Evolutionary conservation across 768 basidiomycete genomes (phyloP).

Genomic region (Suillus brevipes): DNA sequence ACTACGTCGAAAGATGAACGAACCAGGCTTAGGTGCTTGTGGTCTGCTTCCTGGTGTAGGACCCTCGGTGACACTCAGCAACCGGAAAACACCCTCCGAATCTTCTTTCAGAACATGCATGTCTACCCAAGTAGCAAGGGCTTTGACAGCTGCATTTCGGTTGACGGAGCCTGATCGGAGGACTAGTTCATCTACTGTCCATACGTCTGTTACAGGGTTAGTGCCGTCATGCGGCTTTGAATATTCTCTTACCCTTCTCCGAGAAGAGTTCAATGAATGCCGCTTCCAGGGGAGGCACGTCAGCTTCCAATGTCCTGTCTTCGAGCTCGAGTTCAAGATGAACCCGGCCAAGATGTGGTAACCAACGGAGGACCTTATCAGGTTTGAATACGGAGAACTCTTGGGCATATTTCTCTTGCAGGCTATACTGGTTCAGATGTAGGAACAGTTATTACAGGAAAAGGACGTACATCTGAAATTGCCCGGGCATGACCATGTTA

Average conservation of each 20-base stretch:
- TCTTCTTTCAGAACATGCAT: slow-evolving; percentile 78
- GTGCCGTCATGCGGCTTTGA: not conserved
- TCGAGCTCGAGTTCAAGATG: slow-evolving; percentile 77
- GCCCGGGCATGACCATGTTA: slow-evolving; percentile 79
- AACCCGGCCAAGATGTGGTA: slow-evolving; percentile 87
- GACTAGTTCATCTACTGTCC: slow-evolving; percentile 72
- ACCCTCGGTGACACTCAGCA: slow-evolving; percentile 65
- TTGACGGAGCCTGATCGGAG: slow-evolving; percentile 65
- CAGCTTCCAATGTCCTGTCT: slow-evolving; percentile 73
- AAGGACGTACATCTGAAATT: slow-evolving; percentile 67
- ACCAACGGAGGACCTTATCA: slow-evolving; percentile 87
- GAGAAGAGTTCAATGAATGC: slow-evolving; percentile 87
- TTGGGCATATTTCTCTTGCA: slow-evolving; percentile 74
- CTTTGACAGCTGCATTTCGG: slow-evolving; percentile 63
- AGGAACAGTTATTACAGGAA: slow-evolving; percentile 9
- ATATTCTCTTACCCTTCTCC: slow-evolving; percentile 49
- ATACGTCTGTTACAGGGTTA: slow-evolving; percentile 49
- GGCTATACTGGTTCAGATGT: slow-evolving; percentile 38
- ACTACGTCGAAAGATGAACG: slow-evolving; percentile 1
- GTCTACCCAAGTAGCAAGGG: slow-evolving; percentile 81
- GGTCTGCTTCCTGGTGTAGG: slow-evolving; percentile 27
- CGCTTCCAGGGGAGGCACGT: slow-evolving; percentile 88
- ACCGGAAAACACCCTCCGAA: slow-evolving; percentile 53
- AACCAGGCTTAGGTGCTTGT: slow-evolving; percentile 27
- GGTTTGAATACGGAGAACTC: slow-evolving; percentile 86